A percentile compares a stretch with the other conserved stretches of the same genome.
These are phyloP conservation scores for barrel medic (Medicago truncatula) DNA, from an alignment of 306 rosid species.

Conservation along the genomic window MtrunA17r5.0-ANR NC_053045.1:49681501-49682000, in stretches of 20 bases:
- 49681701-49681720: constrained; percentile 66
- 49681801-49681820: constrained; percentile 61
- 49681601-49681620: constrained; percentile 18
- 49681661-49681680: constrained; percentile 38
- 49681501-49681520: constrained; percentile 2
- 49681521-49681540: constrained; percentile 41
- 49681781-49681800: constrained; percentile 57
- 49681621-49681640: constrained; percentile 58
- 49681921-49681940: constrained; percentile 77
- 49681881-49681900: constrained; percentile 10
- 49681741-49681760: constrained; percentile 64
- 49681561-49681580: constrained; percentile 29
- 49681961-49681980: constrained; percentile 70
- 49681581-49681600: constrained; percentile 43
- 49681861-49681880: constrained; percentile 51
- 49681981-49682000: constrained; percentile 47
- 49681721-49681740: constrained; percentile 66
- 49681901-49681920: constrained; percentile 54
- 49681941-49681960: constrained; percentile 70
- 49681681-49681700: constrained; percentile 52
- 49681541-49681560: constrained; percentile 47
- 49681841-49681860: constrained; percentile 53
- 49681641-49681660: constrained; percentile 69
- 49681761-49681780: constrained; percentile 70
- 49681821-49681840: constrained; percentile 79